phyloP scores from a whole-genome alignment of 192 early-diverging fungal genomes.

The Backusella tuberculispora region DNA sequence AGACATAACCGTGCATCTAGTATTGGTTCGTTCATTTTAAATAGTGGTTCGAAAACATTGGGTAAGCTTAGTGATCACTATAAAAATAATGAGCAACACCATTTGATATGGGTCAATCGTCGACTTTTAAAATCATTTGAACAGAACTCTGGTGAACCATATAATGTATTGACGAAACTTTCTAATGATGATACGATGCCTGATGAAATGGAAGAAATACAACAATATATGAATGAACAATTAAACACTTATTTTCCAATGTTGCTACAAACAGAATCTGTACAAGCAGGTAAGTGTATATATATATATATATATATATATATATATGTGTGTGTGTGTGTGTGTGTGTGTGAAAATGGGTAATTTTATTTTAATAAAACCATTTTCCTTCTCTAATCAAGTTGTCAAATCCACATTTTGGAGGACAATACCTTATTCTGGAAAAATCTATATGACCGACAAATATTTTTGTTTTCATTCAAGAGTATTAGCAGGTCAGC shows the following conservation, averaged over 20 bases:
- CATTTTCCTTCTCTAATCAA: conserved; percentile 30
- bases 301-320: too few species aligned
- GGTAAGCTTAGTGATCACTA: not conserved
- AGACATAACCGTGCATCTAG: not conserved
- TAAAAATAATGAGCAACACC: not conserved
- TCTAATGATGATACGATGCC: conserved; percentile 7
- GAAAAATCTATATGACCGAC: conserved; percentile 63
- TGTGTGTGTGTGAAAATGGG: not conserved
- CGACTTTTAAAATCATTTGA: not conserved
- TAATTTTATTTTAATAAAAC: not conserved
- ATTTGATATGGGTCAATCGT: not conserved
- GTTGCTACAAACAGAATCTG: conserved; percentile 51
- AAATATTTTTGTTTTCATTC: conserved; percentile 67
- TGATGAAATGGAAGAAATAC: conserved; percentile 17
- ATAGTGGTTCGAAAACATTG: not conserved
- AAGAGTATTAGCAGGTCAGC: conserved; percentile 48
- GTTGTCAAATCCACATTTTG: conserved; percentile 45
- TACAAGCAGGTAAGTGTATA: conserved; percentile 46
- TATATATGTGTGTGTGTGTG: too few species aligned
- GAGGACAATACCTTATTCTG: conserved; percentile 55
- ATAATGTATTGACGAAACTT: not conserved
- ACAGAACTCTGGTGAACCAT: not conserved
- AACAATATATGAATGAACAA: conserved; percentile 28
- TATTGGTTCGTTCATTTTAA: not conserved
- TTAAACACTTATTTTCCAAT: conserved; percentile 53